Conservation (phyloP, 2,329 filamentous ascomycete genomes). For the Exserohilum turcica region DNA sequence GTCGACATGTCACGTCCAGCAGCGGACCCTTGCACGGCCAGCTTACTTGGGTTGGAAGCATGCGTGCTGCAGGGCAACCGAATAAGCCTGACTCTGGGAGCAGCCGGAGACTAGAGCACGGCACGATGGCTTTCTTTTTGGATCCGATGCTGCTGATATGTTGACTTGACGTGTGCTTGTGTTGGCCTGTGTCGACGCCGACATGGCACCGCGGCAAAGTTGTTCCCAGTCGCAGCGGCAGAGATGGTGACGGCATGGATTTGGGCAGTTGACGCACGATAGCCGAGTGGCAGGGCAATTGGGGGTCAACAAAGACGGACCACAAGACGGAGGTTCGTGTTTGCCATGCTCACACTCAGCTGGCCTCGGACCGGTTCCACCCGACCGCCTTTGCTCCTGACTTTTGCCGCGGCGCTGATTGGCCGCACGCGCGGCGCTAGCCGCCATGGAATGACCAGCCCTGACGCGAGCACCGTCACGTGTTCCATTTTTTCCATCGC, state of each 20-base stretch:
- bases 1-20: slow-evolving; percentile 18
- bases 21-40: slow-evolving; percentile 13
- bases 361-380: slow-evolving; percentile 23
- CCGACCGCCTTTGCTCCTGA: slow-evolving; percentile 21
- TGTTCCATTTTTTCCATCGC: slow-evolving; percentile 30
- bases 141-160: background rate
- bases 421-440: slow-evolving; percentile 5
- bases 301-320: background rate
- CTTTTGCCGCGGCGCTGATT: slow-evolving; percentile 21
- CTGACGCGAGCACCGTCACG: slow-evolving; percentile 2
- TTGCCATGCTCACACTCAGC: slow-evolving; percentile 8
- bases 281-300: slow-evolving; percentile 2
- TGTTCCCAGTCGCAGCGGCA: background rate
- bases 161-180: background rate
- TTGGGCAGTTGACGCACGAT: slow-evolving; percentile 3
- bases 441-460: slow-evolving; percentile 3
- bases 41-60: slow-evolving; percentile 14
- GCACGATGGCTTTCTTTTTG: background rate
- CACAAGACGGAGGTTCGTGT: slow-evolving; percentile 7
- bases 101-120: background rate
- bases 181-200: too few species aligned
- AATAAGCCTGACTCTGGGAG: slow-evolving; percentile 1
- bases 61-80: slow-evolving; percentile 11
- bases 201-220: background rate
- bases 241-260: slow-evolving; percentile 8